Evolutionary conservation across 176 grass and related monocot genomes (phyloP), one percentile per base, ranked within the genome.

Genomic region (Ananas comosus): DNA sequence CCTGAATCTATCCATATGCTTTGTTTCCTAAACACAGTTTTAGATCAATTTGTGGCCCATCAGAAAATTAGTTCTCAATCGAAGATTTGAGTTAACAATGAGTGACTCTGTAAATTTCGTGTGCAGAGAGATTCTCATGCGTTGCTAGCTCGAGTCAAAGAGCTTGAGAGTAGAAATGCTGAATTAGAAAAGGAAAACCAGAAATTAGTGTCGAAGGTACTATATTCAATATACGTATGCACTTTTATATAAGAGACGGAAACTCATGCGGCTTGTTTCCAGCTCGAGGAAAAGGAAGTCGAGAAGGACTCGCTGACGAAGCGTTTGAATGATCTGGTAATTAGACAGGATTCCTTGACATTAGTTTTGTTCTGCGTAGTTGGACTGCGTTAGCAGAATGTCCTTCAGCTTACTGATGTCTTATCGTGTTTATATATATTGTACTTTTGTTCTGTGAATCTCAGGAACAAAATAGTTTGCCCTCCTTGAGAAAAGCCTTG

Each of bases 281-380:
- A 92, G 93, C 76, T 97, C 47, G 81, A 83, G 5, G 86, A 90
- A 83, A 90, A 85, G 68, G 84, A 89, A 64, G 69, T 85, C 53
- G 86, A 97, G 70, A 92, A 87, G 71, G 86, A 90, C 81, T 81
- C 94, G 29, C 53, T 92, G 17, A 67, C 76, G 51, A 83, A 90
- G 51, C 86, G 69, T 48, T 80, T 97, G 64, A 88, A 86, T 70
- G 85, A 86, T 68, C 83, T 91, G 9, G 88, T 96, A 80, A 88
- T 69, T 72, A 50, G 29, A 63, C 25, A 10, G 21, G 6, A 78
- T 14, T 69, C 64, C 56, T 88, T 11, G 79, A 64, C 69, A 14
- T 59, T 51, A 2, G 59, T 81, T 18, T n/a, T 69, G 33, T 11
- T 64, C 52, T 65, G 24, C 1, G 11, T 49, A 54, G 14, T 16